Conservation (phyloP, 345 rosid genomes). For the Eucalyptus tenuipes region DNA sequence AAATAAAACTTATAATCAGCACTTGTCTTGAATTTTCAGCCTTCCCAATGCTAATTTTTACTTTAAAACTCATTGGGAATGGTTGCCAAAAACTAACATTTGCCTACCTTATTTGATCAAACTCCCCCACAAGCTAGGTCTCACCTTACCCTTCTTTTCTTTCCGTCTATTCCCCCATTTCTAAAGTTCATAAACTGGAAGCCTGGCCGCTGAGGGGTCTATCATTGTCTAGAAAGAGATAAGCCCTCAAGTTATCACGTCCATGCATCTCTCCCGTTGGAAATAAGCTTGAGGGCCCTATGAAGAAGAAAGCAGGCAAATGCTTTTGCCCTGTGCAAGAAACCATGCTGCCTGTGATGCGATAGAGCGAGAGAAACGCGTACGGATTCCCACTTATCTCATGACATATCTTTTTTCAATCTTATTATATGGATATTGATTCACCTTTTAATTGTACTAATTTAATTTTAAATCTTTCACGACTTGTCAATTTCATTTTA, state of each 20-base stretch:
- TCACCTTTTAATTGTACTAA: too few species aligned
- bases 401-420: rapidly evolving
- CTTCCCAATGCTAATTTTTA: too few species aligned
- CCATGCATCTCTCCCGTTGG: background rate
- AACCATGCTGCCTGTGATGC: background rate
- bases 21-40: too few species aligned
- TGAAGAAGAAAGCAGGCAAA: background rate
- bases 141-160: background rate
- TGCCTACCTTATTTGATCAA: too few species aligned
- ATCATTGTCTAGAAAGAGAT: background rate
- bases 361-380: background rate
- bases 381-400: background rate
- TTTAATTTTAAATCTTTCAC: too few species aligned
- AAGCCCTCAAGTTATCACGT: background rate
- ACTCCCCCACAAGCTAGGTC: background rate
- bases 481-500: too few species aligned
- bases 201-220: background rate
- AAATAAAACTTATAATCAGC: background rate
- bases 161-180: background rate
- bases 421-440: too few species aligned
- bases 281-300: background rate
- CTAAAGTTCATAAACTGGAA: background rate
- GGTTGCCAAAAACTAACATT: too few species aligned
- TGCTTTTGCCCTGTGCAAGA: background rate
- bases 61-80: too few species aligned